Conservation (phyloP, 2,329 filamentous ascomycete genomes). For the Rugonectria rugulosa region DNA sequence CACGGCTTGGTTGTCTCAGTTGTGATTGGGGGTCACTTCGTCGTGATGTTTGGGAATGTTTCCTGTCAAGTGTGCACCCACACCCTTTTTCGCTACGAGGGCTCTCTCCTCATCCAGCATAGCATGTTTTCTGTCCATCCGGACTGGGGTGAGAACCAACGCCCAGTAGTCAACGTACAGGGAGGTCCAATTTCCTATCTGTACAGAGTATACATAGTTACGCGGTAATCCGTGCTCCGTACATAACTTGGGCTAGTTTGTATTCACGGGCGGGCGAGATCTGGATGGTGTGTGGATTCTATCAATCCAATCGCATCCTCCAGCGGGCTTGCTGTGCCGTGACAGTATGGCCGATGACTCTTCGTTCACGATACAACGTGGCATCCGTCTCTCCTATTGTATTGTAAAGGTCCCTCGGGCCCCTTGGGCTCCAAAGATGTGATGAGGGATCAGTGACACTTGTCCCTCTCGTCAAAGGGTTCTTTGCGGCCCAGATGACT, state of each 20-base stretch:
- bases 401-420: neutral
- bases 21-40: neutral
- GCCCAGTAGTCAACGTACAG: neutral
- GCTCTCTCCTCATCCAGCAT: neutral
- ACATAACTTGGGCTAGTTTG: too few relatives aligned
- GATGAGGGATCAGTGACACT: neutral
- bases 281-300: slow-evolving; percentile 15
- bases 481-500: slow-evolving; percentile 1
- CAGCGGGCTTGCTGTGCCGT: slow-evolving; percentile 13
- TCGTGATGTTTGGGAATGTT: neutral
- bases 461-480: neutral
- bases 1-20: neutral
- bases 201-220: too few relatives aligned
- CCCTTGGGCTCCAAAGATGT: neutral
- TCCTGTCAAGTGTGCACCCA: neutral
- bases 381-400: slow-evolving; percentile 4
- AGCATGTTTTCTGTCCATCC: neutral
- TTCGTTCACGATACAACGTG: slow-evolving; percentile 17
- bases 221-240: too few relatives aligned
- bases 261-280: neutral
- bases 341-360: slow-evolving; percentile 16
- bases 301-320: slow-evolving; percentile 18
- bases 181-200: slow-evolving; percentile 1
- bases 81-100: neutral
- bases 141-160: slow-evolving; percentile 3